These are phyloP conservation scores for Trichoderma gracile DNA, from an alignment of 2,329 filamentous ascomycete genomes.

Conservation along the genomic window DNA sequence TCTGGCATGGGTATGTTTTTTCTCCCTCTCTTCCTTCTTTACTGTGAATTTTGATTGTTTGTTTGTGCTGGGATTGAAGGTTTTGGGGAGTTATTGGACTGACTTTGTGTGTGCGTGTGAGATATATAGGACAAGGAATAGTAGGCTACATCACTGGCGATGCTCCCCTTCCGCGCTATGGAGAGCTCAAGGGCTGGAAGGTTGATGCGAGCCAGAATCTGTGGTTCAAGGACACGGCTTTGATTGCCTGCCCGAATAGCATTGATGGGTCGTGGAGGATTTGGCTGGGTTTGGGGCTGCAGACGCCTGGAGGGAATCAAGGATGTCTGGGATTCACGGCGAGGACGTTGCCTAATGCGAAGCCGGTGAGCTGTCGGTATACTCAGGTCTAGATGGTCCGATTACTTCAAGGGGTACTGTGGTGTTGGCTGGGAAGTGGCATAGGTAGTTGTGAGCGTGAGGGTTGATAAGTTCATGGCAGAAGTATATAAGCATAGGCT, in stretches of 20 bases:
- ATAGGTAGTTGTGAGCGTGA: not conserved
- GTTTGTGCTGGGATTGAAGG: not conserved
- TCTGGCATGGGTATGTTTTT: conserved; percentile 57
- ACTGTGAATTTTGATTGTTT: not conserved
- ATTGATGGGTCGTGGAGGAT: conserved; percentile 46
- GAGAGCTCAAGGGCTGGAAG: conserved; percentile 50
- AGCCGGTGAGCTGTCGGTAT: conserved; percentile 44
- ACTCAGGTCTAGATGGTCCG: conserved; percentile 4
- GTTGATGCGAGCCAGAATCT: conserved; percentile 48
- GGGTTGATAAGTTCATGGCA: not conserved
- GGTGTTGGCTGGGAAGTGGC: not conserved
- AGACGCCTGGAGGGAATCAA: conserved; percentile 41
- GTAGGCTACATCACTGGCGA: conserved; percentile 54
- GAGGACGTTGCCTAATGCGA: conserved; percentile 33
- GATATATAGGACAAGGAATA: conserved; percentile 49
- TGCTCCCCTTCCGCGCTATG: conserved; percentile 40
- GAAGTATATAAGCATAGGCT: too few relatives aligned
- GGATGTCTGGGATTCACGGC: conserved; percentile 42
- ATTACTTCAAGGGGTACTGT: not conserved
- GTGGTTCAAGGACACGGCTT: conserved; percentile 46
- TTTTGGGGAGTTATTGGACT: not conserved
- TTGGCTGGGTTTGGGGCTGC: conserved; percentile 39
- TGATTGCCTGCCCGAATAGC: conserved; percentile 56
- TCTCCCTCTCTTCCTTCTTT: too few relatives aligned
- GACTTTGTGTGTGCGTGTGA: not conserved